Percentiles rank a stretch among this genome's conserved stretches.
These are phyloP conservation scores for Cokeromyces recurvatus DNA, from an alignment of 371 early-diverging fungal genomes.

Conservation along the genomic window DNA sequence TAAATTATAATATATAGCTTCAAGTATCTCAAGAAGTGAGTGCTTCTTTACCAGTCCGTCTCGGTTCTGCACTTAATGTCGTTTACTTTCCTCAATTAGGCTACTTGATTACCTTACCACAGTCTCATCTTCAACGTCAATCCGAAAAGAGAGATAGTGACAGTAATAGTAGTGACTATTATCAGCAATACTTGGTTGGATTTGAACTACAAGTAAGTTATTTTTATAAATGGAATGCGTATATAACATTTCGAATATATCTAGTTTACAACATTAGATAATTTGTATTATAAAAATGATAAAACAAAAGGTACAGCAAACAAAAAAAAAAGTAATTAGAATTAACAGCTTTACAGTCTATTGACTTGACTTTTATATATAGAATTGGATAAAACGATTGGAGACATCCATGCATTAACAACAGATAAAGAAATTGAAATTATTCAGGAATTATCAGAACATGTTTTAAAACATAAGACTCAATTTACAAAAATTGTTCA, in stretches of 20 bases:
- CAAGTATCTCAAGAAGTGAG: conserved; percentile 60
- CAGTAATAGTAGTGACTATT: not conserved
- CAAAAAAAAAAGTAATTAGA: too few relatives aligned
- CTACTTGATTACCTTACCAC: conserved; percentile 68
- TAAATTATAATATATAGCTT: conserved; percentile 47
- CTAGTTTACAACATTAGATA: conserved; percentile 67
- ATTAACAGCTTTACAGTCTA: too few relatives aligned
- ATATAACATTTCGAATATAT: too few relatives aligned
- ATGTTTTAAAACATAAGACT: conserved; percentile 32
- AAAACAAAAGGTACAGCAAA: conserved; percentile 50
- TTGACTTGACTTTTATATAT: too few relatives aligned
- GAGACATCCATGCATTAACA: conserved; percentile 75
- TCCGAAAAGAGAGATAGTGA: conserved; percentile 35
- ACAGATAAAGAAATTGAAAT: conserved; percentile 73
- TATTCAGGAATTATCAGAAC: conserved; percentile 58
- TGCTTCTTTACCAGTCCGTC: conserved; percentile 39
- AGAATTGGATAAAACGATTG: conserved; percentile 69
- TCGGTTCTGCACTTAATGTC: conserved; percentile 57
- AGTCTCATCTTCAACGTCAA: conserved; percentile 24
- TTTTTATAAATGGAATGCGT: not conserved
- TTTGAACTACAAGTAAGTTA: conserved; percentile 22
- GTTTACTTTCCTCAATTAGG: conserved; percentile 85
- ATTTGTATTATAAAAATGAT: conserved; percentile 69
- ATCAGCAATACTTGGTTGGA: not conserved
- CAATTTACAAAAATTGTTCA: conserved; percentile 35